A percentile compares a stretch with the other conserved stretches of the same genome.
Evolutionary conservation across 1,139 yeast genomes (phyloP).

Genomic region (Pichia sp.): DNA sequence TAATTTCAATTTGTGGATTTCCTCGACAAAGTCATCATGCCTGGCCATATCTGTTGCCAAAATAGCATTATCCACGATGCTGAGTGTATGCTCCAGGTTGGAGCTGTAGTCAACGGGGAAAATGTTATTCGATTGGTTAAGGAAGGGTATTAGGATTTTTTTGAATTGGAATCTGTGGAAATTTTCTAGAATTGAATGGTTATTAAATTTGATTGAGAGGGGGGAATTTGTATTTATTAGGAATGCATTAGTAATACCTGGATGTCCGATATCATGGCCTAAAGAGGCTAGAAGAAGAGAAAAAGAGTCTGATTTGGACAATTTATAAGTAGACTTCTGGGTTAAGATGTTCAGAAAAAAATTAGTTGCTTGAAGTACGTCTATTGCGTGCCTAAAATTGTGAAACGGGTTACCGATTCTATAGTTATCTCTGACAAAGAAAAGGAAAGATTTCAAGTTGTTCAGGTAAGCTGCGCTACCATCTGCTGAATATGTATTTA

Average conservation of each 20-base stretch:
- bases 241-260: slow-evolving; percentile 84
- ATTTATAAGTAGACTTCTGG: slow-evolving; percentile 18
- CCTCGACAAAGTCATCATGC: slow-evolving; percentile 70
- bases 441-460: slow-evolving; percentile 39
- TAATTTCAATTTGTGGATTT: slow-evolving; percentile 33
- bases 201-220: slow-evolving; percentile 57
- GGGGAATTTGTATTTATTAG: slow-evolving; percentile 62
- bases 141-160: slow-evolving; percentile 37
- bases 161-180: slow-evolving; percentile 76
- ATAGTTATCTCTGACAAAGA: slow-evolving; percentile 69
- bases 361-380: slow-evolving; percentile 87
- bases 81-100: not conserved
- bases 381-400: slow-evolving; percentile 92
- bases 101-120: not conserved
- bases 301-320: slow-evolving; percentile 18
- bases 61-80: slow-evolving; percentile 18
- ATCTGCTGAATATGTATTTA: slow-evolving; percentile 37
- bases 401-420: slow-evolving; percentile 86
- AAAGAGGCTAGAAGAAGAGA: slow-evolving; percentile 74
- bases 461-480: not conserved
- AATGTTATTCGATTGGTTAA: not conserved
- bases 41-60: slow-evolving; percentile 94
- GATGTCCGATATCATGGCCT: slow-evolving; percentile 96
- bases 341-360: slow-evolving; percentile 49
- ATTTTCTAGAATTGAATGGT: slow-evolving; percentile 73